phyloP scores from a whole-genome alignment of 2,329 filamentous ascomycete species.

The Cercospora janseana region DNA sequence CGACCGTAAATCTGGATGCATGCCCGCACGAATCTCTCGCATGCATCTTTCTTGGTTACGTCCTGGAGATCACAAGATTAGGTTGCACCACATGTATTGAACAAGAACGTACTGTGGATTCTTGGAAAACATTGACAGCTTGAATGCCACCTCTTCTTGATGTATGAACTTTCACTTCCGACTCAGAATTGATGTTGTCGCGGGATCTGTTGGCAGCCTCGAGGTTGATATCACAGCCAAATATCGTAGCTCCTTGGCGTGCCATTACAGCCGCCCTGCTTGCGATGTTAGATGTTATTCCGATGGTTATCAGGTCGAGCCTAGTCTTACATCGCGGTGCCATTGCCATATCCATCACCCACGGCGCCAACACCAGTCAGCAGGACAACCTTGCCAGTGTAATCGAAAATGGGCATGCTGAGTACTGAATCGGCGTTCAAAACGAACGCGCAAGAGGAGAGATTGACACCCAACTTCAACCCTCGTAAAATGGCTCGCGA shows the following conservation, averaged over 20 bases:
- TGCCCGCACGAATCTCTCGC: slow-evolving; percentile 53
- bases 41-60: slow-evolving; percentile 53
- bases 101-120: slow-evolving; percentile 23
- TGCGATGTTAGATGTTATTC: too few species aligned
- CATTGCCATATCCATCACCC: slow-evolving; percentile 52
- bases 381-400: slow-evolving; percentile 47
- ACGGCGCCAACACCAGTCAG: slow-evolving; percentile 49
- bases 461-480: too few species aligned
- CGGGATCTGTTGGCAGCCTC: slow-evolving; percentile 30
- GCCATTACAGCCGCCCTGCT: slow-evolving; percentile 44
- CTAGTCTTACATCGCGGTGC: slow-evolving; percentile 30
- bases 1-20: slow-evolving; percentile 54
- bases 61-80: slow-evolving; percentile 35
- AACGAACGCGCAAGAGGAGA: too few species aligned
- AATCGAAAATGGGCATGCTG: slow-evolving; percentile 38
- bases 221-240: slow-evolving; percentile 51
- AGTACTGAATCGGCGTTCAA: too few species aligned
- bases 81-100: neutral
- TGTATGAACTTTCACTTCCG: slow-evolving; percentile 24
- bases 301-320: too few species aligned
- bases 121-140: slow-evolving; percentile 27
- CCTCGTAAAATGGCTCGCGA: too few species aligned
- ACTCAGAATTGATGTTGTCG: slow-evolving; percentile 28
- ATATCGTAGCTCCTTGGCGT: slow-evolving; percentile 50
- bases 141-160: slow-evolving; percentile 17